phyloP scores from a whole-genome alignment of 2,329 filamentous ascomycete species.

The Cytospora piceae region DNA sequence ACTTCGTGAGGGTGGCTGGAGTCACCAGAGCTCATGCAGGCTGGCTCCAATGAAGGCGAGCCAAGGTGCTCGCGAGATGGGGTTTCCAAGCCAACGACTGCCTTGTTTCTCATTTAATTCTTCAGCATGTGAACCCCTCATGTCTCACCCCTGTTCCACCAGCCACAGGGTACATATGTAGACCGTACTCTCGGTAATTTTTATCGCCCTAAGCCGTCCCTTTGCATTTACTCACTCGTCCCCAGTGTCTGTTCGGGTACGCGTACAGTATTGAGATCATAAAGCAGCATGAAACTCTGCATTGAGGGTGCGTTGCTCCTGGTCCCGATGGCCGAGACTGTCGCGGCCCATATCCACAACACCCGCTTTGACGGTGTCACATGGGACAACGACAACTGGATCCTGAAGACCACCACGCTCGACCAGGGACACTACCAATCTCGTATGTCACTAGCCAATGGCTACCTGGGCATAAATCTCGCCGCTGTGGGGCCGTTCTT shows the following conservation, averaged over 20 bases:
- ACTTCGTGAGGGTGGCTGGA: background rate
- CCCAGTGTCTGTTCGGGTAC: background rate
- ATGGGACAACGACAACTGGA: constrained; percentile 37
- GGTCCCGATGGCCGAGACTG: background rate
- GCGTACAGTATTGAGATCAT: background rate
- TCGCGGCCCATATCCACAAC: constrained; percentile 28
- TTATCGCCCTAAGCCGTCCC: background rate
- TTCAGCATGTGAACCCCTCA: constrained; percentile 4
- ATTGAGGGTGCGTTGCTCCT: constrained; percentile 1
- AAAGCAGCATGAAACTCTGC: background rate
- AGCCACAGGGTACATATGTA: background rate
- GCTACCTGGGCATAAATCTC: constrained; percentile 37
- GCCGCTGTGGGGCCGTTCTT: constrained; percentile 38
- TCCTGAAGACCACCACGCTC: constrained; percentile 34
- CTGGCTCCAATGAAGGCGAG: background rate
- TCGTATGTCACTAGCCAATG: constrained; percentile 38
- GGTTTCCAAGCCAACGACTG: background rate
- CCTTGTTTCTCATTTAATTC: background rate
- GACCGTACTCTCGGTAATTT: background rate
- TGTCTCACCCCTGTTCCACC: constrained; percentile 20
- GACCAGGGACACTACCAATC: constrained; percentile 37
- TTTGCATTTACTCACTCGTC: background rate
- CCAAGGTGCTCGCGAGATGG: background rate
- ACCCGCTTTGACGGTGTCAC: constrained; percentile 36
- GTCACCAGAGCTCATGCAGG: background rate